Evolutionary conservation across 2,329 filamentous ascomycete species (phyloP).

Genomic region (Aulographum hederae): DNA sequence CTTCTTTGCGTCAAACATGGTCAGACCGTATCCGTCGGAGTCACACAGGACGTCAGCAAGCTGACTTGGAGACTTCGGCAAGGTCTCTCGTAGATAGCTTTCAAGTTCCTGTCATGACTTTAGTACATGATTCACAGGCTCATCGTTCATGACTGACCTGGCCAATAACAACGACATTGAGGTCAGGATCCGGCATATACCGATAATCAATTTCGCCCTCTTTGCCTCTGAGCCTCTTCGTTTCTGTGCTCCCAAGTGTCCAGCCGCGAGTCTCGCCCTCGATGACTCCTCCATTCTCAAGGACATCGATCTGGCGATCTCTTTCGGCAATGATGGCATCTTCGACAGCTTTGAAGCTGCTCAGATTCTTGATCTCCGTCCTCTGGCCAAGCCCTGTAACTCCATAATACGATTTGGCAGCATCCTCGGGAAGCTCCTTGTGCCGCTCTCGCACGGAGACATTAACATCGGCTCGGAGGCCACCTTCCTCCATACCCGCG

Average conservation of each 20-base stretch:
- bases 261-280: constrained; percentile 84
- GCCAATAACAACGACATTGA: constrained; percentile 58
- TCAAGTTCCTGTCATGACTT: constrained; percentile 41
- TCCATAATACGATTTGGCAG: constrained; percentile 33
- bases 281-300: constrained; percentile 57
- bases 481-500: constrained; percentile 83
- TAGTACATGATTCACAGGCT: background rate
- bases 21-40: constrained; percentile 44
- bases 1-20: constrained; percentile 65
- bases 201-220: constrained; percentile 95
- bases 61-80: constrained; percentile 57
- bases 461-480: constrained; percentile 84
- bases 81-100: constrained; percentile 36
- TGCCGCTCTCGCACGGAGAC: constrained; percentile 56
- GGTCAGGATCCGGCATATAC: constrained; percentile 94
- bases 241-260: constrained; percentile 70
- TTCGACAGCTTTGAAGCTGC: constrained; percentile 86
- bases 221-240: constrained; percentile 68
- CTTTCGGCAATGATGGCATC: constrained; percentile 86
- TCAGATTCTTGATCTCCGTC: constrained; percentile 95
- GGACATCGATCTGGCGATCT: constrained; percentile 65
- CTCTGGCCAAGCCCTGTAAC: constrained; percentile 56
- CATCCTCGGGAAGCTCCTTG: constrained; percentile 9
- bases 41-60: constrained; percentile 43
- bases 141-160: no score